phyloP scores from a whole-genome alignment of 2,329 filamentous ascomycete genomes.

The Ophiosphaerella herpotricha region DNA sequence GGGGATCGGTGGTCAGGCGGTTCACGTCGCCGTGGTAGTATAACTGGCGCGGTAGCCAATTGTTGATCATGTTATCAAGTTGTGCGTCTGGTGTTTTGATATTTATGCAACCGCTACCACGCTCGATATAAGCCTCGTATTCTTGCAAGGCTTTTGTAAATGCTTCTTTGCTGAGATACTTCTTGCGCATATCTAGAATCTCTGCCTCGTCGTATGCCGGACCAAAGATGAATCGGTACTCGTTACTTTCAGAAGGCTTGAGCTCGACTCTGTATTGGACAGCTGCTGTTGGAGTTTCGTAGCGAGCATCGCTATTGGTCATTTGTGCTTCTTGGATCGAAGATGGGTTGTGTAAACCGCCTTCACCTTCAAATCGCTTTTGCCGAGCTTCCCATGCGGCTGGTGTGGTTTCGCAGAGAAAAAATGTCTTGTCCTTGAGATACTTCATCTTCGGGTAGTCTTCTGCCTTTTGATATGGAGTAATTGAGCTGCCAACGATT shows the following conservation, averaged over 20 bases:
- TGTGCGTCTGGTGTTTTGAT: conserved; percentile 61
- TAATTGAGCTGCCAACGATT: conserved; percentile 58
- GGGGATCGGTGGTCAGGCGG: conserved; percentile 62
- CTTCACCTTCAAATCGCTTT: conserved; percentile 60
- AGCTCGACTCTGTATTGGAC: conserved; percentile 58
- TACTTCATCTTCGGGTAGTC: conserved; percentile 63
- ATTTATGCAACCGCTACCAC: conserved; percentile 56
- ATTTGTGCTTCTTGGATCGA: conserved; percentile 49
- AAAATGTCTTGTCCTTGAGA: conserved; percentile 63
- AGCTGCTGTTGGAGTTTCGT: conserved; percentile 60
- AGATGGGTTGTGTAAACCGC: conserved; percentile 58
- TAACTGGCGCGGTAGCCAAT: conserved; percentile 62
- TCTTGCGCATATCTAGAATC: conserved; percentile 51
- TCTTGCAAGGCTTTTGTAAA: conserved; percentile 54
- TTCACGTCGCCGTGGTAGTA: conserved; percentile 66
- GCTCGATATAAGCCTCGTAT: conserved; percentile 58
- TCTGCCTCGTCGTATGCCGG: conserved; percentile 60
- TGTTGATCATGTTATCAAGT: conserved; percentile 63
- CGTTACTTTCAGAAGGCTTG: conserved; percentile 46
- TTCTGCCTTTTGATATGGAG: conserved; percentile 61
- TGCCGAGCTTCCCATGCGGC: conserved; percentile 60
- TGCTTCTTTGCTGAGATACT: conserved; percentile 56
- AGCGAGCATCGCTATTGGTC: conserved; percentile 56
- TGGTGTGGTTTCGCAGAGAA: conserved; percentile 59
- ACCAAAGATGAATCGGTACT: conserved; percentile 61